Conservation (phyloP, 1,139 yeast species). For the Zygosaccharomyces pseudobailii region DNA sequence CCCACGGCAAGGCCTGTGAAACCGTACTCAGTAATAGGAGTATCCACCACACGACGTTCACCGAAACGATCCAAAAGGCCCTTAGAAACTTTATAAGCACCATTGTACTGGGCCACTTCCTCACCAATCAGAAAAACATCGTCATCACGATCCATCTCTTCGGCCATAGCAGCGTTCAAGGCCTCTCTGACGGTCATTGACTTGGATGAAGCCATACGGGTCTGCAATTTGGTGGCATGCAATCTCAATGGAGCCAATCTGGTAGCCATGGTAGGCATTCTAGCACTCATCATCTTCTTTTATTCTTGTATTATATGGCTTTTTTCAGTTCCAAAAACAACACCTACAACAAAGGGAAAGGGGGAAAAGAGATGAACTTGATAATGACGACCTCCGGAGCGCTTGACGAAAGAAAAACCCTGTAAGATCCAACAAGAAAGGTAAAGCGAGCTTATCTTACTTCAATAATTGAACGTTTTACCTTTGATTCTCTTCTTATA, state of each 20-base stretch:
- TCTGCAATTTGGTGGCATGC: conserved; percentile 12
- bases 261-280: conserved; percentile 8
- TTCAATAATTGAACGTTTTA: background rate
- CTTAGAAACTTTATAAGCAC: conserved; percentile 96
- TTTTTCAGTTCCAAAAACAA: background rate
- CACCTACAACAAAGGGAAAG: background rate
- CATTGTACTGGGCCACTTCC: conserved; percentile 98
- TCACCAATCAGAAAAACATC: conserved; percentile 95
- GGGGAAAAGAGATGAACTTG: background rate
- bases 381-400: background rate
- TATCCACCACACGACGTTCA: conserved; percentile 91
- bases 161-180: conserved; percentile 88
- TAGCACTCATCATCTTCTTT: conserved; percentile 7
- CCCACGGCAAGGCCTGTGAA: conserved; percentile 97
- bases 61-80: conserved; percentile 96
- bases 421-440: background rate
- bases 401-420: background rate
- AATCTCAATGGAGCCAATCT: conserved; percentile 8
- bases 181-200: conserved; percentile 96
- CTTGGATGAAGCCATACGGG: conserved; percentile 42
- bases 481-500: conserved; percentile 1
- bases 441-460: background rate
- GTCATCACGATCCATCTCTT: conserved; percentile 95
- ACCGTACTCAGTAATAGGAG: conserved; percentile 99
- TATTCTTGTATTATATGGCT: background rate